Evolutionary conservation across 2,329 filamentous ascomycete species (phyloP).

Genomic region (Metarhizium rileyi): DNA sequence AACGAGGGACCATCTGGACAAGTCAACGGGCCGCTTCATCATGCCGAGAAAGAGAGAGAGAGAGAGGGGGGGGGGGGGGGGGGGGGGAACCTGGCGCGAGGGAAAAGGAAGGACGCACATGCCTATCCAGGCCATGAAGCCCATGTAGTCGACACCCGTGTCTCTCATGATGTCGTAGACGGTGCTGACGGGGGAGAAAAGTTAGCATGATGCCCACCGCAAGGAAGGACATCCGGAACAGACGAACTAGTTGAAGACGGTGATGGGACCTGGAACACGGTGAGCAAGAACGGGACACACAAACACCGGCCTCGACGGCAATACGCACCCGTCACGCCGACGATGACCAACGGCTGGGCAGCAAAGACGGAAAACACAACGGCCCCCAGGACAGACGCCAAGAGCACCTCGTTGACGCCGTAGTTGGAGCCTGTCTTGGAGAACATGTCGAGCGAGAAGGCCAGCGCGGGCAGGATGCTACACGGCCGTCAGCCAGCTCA

Average conservation of each 20-base stretch:
- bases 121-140: constrained; percentile 89
- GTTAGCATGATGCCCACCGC: not conserved
- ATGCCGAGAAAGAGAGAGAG: too few species aligned
- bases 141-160: constrained; percentile 69
- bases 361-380: constrained; percentile 73
- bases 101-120: too few species aligned
- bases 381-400: constrained; percentile 73
- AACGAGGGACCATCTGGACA: constrained; percentile 62
- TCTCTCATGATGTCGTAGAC: constrained; percentile 81
- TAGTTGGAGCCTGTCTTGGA: constrained; percentile 76
- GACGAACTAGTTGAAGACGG: constrained; percentile 76
- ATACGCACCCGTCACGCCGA: constrained; percentile 65
- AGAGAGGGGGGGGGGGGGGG: too few species aligned
- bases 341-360: constrained; percentile 80
- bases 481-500: not conserved
- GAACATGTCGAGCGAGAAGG: constrained; percentile 91
- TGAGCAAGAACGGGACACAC: not conserved
- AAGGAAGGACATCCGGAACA: not conserved
- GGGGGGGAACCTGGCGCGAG: too few species aligned
- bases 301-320: too few species aligned
- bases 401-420: constrained; percentile 84
- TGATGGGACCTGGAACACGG: constrained; percentile 63
- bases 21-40: not conserved
- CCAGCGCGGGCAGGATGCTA: constrained; percentile 77
- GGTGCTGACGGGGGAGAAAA: constrained; percentile 38